A percentile compares a stretch with the other conserved stretches of the same genome.
Conservation (phyloP, 2,329 filamentous ascomycete species). For the Penicillium verrucosum region DNA sequence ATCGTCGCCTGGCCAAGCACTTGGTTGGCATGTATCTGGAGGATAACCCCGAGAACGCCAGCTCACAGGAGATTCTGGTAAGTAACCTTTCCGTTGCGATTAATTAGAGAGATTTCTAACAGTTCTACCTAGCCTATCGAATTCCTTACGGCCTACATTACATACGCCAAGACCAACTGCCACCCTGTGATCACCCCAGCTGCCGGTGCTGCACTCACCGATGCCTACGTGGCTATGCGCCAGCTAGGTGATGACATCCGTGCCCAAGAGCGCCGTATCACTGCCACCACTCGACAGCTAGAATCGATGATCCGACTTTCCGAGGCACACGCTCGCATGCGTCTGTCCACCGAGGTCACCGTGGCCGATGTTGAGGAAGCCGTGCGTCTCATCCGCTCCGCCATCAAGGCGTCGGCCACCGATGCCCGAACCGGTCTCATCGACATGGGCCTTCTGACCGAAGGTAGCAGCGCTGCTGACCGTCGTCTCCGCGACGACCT, state of each 20-base stretch:
- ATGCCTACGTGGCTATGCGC: conserved; percentile 91
- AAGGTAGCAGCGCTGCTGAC: conserved; percentile 89
- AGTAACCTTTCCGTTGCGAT: conserved; percentile 38
- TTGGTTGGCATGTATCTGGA: conserved; percentile 95
- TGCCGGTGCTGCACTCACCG: conserved; percentile 78
- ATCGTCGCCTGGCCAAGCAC: conserved; percentile 86
- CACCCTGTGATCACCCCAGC: conserved; percentile 77
- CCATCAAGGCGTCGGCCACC: conserved; percentile 95
- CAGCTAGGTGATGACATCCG: conserved; percentile 86
- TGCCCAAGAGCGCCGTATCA: conserved; percentile 90
- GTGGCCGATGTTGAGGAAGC: conserved; percentile 83
- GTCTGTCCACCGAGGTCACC: conserved; percentile 72
- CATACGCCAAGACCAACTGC: conserved; percentile 82
- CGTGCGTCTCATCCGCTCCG: conserved; percentile 85
- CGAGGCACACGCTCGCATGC: conserved; percentile 98
- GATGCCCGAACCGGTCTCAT: conserved; percentile 87
- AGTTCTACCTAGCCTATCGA: conserved; percentile 68
- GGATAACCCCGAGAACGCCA: conserved; percentile 82
- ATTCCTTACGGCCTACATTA: conserved; percentile 95
- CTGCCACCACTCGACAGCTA: conserved; percentile 91
- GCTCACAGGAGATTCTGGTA: conserved; percentile 74
- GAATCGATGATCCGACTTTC: conserved; percentile 97
- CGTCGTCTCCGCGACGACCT: conserved; percentile 77
- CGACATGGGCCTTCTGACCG: conserved; percentile 92
- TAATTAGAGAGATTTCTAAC: conserved; percentile 14